Percentiles rank a stretch among this genome's conserved stretches.
phyloP scores from a whole-genome alignment of 768 basidiomycete species.

The Mycena olivaceomarginata region DNA sequence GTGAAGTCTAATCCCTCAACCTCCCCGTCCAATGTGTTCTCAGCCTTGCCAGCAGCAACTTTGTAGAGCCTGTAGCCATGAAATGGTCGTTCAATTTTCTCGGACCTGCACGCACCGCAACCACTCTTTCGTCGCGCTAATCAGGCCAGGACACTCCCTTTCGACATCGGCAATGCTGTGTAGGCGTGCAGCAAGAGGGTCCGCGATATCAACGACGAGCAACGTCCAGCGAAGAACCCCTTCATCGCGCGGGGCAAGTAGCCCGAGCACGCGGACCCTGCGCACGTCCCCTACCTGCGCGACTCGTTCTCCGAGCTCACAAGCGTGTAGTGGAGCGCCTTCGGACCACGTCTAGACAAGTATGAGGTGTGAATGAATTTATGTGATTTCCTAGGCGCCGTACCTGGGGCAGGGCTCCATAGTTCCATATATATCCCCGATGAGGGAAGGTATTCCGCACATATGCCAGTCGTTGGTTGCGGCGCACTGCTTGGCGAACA shows the following conservation, averaged over 20 bases:
- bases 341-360: conserved; percentile 33
- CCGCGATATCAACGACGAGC: conserved; percentile 85
- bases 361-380: neutral
- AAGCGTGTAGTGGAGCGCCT: conserved; percentile 70
- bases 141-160: conserved; percentile 85
- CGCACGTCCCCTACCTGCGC: conserved; percentile 88
- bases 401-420: conserved; percentile 88
- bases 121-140: conserved; percentile 90
- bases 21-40: conserved; percentile 89
- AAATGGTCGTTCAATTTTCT: neutral
- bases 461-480: conserved; percentile 73
- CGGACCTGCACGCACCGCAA: conserved; percentile 71
- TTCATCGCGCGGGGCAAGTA: conserved; percentile 91
- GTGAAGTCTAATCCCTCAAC: conserved; percentile 91
- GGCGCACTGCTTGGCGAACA: conserved; percentile 82
- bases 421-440: conserved; percentile 93
- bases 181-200: conserved; percentile 84
- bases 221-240: conserved; percentile 93
- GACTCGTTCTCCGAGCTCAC: conserved; percentile 90
- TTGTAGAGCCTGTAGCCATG: conserved; percentile 66
- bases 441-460: conserved; percentile 93
- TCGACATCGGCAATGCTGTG: conserved; percentile 92
- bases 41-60: conserved; percentile 81
- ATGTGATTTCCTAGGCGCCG: neutral
- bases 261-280: conserved; percentile 90